Conservation (phyloP, 495 filamentous ascomycete genomes). For the Penicillium dipodomyicola region DNA sequence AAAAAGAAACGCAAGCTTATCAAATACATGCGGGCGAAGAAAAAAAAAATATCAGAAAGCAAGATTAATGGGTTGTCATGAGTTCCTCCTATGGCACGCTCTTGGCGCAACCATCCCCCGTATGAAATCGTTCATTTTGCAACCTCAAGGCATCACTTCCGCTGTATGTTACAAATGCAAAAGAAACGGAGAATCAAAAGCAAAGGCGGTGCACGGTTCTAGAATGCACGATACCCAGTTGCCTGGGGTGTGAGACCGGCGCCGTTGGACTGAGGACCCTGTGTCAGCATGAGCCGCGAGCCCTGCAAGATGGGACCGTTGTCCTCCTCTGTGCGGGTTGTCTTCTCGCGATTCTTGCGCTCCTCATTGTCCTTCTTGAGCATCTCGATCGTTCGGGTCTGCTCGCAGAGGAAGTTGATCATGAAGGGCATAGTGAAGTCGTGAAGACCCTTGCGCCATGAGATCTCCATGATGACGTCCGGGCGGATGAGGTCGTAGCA, state of each 20-base stretch:
- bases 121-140: constrained; percentile 28
- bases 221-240: constrained; percentile 69
- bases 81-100: constrained; percentile 16
- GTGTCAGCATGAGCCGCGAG: constrained; percentile 95
- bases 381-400: constrained; percentile 76
- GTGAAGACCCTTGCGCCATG: constrained; percentile 90
- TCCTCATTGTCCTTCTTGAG: constrained; percentile 97
- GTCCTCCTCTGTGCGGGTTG: constrained; percentile 85
- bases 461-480: constrained; percentile 89
- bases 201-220: constrained; percentile 19
- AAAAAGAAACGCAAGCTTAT: constrained; percentile 17
- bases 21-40: constrained; percentile 31
- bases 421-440: constrained; percentile 99
- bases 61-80: constrained; percentile 29
- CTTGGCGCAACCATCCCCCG: constrained; percentile 14
- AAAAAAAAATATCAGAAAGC: constrained; percentile 22
- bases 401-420: constrained; percentile 95
- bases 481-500: constrained; percentile 97
- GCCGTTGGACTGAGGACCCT: constrained; percentile 76
- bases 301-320: constrained; percentile 90
- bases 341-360: constrained; percentile 83
- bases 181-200: constrained; percentile 17
- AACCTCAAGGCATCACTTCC: constrained; percentile 33
- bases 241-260: constrained; percentile 71
- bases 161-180: constrained; percentile 45